Evolutionary conservation across 208 protist species (phyloP), one percentile per base, ranked within the genome.

Genomic region (Leptomonas seymouri): DNA sequence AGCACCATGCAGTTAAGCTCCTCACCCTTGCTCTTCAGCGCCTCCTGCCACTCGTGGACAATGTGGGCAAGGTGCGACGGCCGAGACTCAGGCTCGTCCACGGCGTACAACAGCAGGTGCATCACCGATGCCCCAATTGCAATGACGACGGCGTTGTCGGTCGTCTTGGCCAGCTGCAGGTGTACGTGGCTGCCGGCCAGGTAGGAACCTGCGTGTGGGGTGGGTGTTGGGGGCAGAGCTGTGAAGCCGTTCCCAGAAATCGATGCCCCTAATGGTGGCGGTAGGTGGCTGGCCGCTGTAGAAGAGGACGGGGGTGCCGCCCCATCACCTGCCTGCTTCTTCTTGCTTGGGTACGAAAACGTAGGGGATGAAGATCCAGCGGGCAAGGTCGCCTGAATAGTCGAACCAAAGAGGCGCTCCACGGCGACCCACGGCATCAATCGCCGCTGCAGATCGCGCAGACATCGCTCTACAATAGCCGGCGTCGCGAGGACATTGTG

Each of bases 161-260:
- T 70, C 0, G 85, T 80, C 68, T 93, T 93, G 31, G 82, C 82
- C 41, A 93, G 87, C 65, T 90, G 84, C 34, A 93, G 72, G 14
- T 55, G 66, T 9, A 90, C 65, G 60, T 71, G 76, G 45, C 76
- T 87, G n/a, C 83, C 80, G 14, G 76, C 68, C 18, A 77, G 61
- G 30, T 69, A 76, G 14, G 67, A 64, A 69, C 65, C 59, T 5
- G 46, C 68, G 36, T 54, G 67, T 36, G 50, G 61, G n/a, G 65
- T 63, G 18, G 50, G 45, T 9, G 39, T 49, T 0, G 66, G 23
- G 4, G 57, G 54, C 46, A 51, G 31, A 15, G 56, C 27, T 12
- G 53, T 42, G 28, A 53, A 44, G 23, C 42, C 45, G 9, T 44
- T 44, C 7, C 42, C 58, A 53, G 58, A 44, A 16, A 53, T 53